Base-by-base conservation (phyloP, 2,329 filamentous ascomycete species). In the Metarhizium anisopliae region DNA sequence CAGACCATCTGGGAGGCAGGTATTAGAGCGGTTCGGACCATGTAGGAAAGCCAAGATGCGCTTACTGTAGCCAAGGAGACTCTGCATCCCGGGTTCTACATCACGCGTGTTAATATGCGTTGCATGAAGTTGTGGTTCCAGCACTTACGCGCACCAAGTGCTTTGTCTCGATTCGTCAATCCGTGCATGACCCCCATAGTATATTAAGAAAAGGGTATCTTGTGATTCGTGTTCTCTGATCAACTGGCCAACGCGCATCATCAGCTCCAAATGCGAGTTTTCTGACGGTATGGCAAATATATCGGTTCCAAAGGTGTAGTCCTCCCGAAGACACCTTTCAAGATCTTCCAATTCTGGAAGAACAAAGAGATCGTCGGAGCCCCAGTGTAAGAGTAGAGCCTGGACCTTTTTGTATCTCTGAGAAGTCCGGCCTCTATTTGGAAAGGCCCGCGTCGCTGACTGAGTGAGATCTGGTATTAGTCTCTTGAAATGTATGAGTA, bases 141-240 rank as follows among this genome's bases (percentile, higher is more conserved):
- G 10, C 50, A 77, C 76, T 70, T 70, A 79, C 72, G 80, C 80
- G 63, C 79, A 83, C 80, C 80, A 83, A 7, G 79, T 82, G 64
- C 80, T 83, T 62, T 83, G 80, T 52, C 80, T 72, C 25, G 79
- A 80, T 58, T 82, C 78, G 57, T 83, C 80, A 57, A 83, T 83
- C 59, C 76, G 75, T 3, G 80, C 80, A 64, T 84, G 81, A 0
- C 81, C 81, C 11, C 79, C 81, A 55, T 84, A 83, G 63, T 83
- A 84, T 16, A 83, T 68, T 8, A 83, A 64, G 59, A 83, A 81
- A 1, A 84, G 67, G 0, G 80, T 83, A 50, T 82, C 77, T 47
- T 73, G 72, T 3, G 76, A 75, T 59, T 82, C 81, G 54, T 81
- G 72, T 50, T 79, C 74, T 62, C 83, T 82, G 63, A 83, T 79